These are phyloP conservation scores for Eucalyptus sp. DNA, from an alignment of 345 rosid genomes.

Conservation along the genomic window DNA sequence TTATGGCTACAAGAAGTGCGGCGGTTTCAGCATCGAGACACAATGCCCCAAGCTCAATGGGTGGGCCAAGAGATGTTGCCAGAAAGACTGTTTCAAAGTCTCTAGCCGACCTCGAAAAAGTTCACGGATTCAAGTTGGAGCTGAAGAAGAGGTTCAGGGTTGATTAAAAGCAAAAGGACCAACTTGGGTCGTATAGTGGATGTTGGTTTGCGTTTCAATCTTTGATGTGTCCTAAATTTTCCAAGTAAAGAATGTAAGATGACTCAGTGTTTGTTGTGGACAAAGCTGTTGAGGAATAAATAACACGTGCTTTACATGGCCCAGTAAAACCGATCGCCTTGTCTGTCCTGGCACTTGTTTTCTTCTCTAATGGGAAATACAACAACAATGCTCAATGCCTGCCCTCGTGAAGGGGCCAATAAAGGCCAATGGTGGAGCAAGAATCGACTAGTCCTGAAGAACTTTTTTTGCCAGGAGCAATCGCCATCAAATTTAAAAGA, in stretches of 20 bases:
- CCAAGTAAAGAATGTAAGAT: background rate
- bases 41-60: constrained; percentile 8
- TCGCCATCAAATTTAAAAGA: too few species aligned
- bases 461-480: too few species aligned
- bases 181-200: background rate
- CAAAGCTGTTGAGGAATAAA: background rate
- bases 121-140: background rate
- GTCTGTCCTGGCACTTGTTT: background rate
- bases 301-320: background rate
- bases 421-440: background rate
- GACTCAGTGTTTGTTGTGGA: background rate
- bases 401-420: background rate
- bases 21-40: background rate
- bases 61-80: constrained; percentile 20
- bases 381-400: background rate
- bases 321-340: background rate
- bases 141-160: background rate
- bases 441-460: background rate
- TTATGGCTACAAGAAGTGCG: constrained; percentile 5
- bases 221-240: background rate
- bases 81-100: constrained; percentile 12
- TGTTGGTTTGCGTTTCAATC: background rate
- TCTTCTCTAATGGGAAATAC: background rate
- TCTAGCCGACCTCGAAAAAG: constrained; percentile 3
- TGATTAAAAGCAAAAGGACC: background rate